A percentile compares a stretch with the other conserved stretches of the same genome.
These are phyloP conservation scores for Pythium brassicae DNA, from an alignment of 352 stramenopile genomes.

Conservation along the genomic window DNA sequence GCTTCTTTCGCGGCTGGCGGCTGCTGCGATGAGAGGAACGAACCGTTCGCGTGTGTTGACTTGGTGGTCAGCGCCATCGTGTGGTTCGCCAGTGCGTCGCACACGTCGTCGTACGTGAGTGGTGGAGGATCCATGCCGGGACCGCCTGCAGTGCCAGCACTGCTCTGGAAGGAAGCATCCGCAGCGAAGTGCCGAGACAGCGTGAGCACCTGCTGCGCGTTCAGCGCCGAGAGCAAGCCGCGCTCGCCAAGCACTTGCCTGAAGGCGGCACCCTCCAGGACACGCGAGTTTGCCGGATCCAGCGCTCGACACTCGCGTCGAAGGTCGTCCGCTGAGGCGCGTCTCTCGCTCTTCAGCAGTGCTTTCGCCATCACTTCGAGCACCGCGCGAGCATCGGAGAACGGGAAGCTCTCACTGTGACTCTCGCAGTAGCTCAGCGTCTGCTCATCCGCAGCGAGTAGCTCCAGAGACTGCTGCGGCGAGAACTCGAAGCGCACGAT, in stretches of 20 bases:
- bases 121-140: background rate
- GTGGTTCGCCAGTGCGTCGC: constrained; percentile 30
- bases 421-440: constrained; percentile 78
- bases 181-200: constrained; percentile 37
- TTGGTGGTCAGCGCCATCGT: background rate
- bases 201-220: constrained; percentile 65
- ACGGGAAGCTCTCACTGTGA: constrained; percentile 61
- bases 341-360: constrained; percentile 12
- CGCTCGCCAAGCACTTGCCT: constrained; percentile 21
- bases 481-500: constrained; percentile 68
- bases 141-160: background rate
- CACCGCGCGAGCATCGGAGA: constrained; percentile 43
- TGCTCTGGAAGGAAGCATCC: background rate
- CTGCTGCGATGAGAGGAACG: background rate
- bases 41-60: background rate
- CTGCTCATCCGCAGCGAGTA: constrained; percentile 72
- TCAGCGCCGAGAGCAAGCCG: constrained; percentile 23
- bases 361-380: constrained; percentile 18
- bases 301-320: constrained; percentile 35
- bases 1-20: background rate
- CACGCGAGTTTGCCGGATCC: constrained; percentile 15
- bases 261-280: constrained; percentile 22
- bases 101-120: constrained; percentile 61
- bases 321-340: constrained; percentile 14
- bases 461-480: constrained; percentile 56